Evolutionary conservation across 225 moss, liverwort and hornwort species (phyloP), one percentile per base, ranked within the genome.

Genomic region (Antitrichia curtipendula): DNA sequence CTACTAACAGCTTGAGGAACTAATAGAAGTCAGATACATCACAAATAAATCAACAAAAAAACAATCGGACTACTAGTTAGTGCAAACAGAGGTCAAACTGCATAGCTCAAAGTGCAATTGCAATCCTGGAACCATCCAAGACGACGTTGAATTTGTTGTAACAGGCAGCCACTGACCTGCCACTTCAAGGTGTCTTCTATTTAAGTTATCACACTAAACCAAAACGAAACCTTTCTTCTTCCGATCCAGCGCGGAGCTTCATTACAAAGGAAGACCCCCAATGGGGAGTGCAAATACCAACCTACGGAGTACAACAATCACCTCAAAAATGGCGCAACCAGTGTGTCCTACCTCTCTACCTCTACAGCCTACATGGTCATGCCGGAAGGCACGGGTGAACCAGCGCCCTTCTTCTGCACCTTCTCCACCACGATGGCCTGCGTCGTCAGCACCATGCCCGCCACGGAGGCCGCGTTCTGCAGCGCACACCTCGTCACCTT

Each of bases 361-460:
- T 47, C 81, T 27, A 25, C 0, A 40, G 58, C 43, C 78, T 92
- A 93, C 36, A 98, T 47, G 28, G 95, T 93, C 95, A 98, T 91
- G 75, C 97, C 95, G 7, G 87, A 38, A 29, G 85, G 75, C 92
- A 73, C n/a, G 81, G 96, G 20, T 69, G 87, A 6, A 11, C 1
- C 47, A 4, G 84, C 78, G 9, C 63, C 66, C 83, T 89, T 86
- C 91, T 82, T 95, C 94, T 92, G 91, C 4, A 84, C 85, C 91
- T 98, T 98, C 92, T 98, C 98, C 49, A 93, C 93, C 65, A 98
- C 98, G 90, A 98, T 98, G 56, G 98, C 98, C 91, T 98, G 98
- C 13, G 98, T 98, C 25, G 96, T 97, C 31, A 98, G 90, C 72
- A 98, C 98, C 98, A 98, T 98, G 73, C 98, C 98, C 13, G 98